Evolutionary conservation across 441 rosid genomes (phyloP).

Genomic region (Brassica hybrid): DNA sequence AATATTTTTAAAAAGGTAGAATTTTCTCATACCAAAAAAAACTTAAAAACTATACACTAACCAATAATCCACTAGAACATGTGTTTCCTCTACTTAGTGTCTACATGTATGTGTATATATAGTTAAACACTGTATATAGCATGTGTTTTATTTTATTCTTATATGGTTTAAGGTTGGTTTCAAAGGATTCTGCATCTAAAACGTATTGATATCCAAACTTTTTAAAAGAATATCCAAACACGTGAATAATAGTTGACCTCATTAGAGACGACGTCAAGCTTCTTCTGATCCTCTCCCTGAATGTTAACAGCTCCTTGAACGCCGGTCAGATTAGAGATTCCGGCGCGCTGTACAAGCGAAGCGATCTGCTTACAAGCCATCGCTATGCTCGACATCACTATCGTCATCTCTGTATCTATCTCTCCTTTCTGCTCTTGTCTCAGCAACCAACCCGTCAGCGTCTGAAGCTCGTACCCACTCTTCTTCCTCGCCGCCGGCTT

Average conservation of each 20-base stretch:
- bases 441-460: constrained; percentile 80
- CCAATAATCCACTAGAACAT: background rate
- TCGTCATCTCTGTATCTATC: constrained; percentile 88
- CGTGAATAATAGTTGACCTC: constrained; percentile 49
- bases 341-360: constrained; percentile 83
- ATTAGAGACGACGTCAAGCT: constrained; percentile 93
- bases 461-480: constrained; percentile 59
- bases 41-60: background rate
- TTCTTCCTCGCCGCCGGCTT: constrained; percentile 52
- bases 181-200: background rate
- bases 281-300: constrained; percentile 99
- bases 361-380: constrained; percentile 98
- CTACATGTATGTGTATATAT: background rate
- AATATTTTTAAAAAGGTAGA: background rate
- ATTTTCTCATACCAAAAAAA: background rate
- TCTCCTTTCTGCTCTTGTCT: constrained; percentile 81
- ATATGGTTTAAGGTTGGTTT: no score
- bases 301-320: no score
- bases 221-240: background rate
- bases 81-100: background rate
- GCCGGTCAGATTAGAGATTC: constrained; percentile 86
- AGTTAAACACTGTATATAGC: no score
- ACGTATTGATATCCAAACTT: constrained; percentile 4
- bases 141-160: no score
- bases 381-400: constrained; percentile 88